A percentile compares a stretch with the other conserved stretches of the same genome.
Conservation (phyloP, 2,329 filamentous ascomycete species). For the Dendryphion nanum region DNA sequence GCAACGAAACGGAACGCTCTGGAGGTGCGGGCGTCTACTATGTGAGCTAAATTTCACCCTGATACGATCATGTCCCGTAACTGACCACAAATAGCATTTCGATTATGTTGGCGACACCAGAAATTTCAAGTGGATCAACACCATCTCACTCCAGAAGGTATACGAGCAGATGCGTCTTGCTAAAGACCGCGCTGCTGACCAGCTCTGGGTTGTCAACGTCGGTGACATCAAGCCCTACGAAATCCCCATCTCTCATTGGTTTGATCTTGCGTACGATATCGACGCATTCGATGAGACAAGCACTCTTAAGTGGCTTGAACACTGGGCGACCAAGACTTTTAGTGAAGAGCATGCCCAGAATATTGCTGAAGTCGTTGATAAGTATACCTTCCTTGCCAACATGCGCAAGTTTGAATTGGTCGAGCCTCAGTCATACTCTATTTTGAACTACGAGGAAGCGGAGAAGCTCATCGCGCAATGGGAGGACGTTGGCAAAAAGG, state of each 20-base stretch:
- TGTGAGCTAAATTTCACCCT: conserved; percentile 13
- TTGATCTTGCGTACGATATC: conserved; percentile 67
- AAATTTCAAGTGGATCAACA: conserved; percentile 62
- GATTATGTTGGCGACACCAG: conserved; percentile 63
- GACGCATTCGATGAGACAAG: conserved; percentile 56
- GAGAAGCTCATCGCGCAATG: conserved; percentile 58
- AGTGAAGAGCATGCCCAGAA: conserved; percentile 47
- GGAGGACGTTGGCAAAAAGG: conserved; percentile 52
- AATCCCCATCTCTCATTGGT: conserved; percentile 65
- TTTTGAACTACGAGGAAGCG: conserved; percentile 65
- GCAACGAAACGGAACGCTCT: conserved; percentile 57
- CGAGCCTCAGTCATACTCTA: conserved; percentile 57
- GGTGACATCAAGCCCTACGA: conserved; percentile 66
- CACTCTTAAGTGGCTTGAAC: conserved; percentile 55
- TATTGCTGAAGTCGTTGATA: conserved; percentile 54
- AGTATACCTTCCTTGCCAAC: conserved; percentile 57
- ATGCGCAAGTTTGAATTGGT: conserved; percentile 63
- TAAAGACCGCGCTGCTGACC: conserved; percentile 56
- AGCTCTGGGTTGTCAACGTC: conserved; percentile 67
- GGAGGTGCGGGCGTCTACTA: conserved; percentile 68
- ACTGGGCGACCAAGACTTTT: conserved; percentile 61
- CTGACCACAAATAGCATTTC: conserved; percentile 47
- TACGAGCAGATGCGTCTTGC: conserved; percentile 66
- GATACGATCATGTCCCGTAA: neutral
- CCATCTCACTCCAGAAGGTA: conserved; percentile 63